Percentiles rank a stretch among this genome's conserved stretches.
Evolutionary conservation across 2,329 filamentous ascomycete species (phyloP).

Genomic region (Lasiodiplodia sp.): DNA sequence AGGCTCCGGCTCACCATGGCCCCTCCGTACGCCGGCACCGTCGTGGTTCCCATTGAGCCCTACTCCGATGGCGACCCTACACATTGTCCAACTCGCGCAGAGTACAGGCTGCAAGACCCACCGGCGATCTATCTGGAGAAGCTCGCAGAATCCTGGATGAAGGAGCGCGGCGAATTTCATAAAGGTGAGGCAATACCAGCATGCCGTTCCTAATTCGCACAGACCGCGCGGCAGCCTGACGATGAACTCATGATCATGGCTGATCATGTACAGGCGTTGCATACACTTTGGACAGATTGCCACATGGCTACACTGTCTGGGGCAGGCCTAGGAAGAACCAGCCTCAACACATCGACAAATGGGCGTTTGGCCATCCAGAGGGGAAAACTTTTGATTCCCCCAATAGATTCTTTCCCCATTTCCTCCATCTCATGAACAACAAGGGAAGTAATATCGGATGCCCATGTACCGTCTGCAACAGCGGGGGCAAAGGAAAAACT

Average conservation of each 20-base stretch:
- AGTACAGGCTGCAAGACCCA: slow-evolving; percentile 47
- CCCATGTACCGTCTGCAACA: slow-evolving; percentile 57
- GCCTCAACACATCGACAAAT: slow-evolving; percentile 57
- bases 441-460: slow-evolving; percentile 53
- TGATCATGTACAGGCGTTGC: slow-evolving; percentile 38
- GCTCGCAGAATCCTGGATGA: slow-evolving; percentile 58
- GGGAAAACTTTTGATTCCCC: slow-evolving; percentile 61
- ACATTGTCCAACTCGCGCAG: slow-evolving; percentile 46
- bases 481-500: background rate
- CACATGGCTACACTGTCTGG: slow-evolving; percentile 61
- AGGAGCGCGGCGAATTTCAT: slow-evolving; percentile 45
- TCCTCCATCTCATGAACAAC: slow-evolving; percentile 62
- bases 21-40: background rate
- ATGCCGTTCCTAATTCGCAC: background rate
- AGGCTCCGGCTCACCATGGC: slow-evolving; percentile 9
- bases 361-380: slow-evolving; percentile 64
- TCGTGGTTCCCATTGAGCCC: slow-evolving; percentile 2
- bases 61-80: slow-evolving; percentile 47
- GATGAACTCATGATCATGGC: background rate
- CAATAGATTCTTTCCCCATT: slow-evolving; percentile 63
- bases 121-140: slow-evolving; percentile 54
- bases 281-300: slow-evolving; percentile 62
- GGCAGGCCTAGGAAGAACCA: slow-evolving; percentile 52
- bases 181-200: background rate
- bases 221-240: background rate